Evolutionary conservation across 2,329 filamentous ascomycete species (phyloP).

Genomic region (Dactylellina cionopaga): DNA sequence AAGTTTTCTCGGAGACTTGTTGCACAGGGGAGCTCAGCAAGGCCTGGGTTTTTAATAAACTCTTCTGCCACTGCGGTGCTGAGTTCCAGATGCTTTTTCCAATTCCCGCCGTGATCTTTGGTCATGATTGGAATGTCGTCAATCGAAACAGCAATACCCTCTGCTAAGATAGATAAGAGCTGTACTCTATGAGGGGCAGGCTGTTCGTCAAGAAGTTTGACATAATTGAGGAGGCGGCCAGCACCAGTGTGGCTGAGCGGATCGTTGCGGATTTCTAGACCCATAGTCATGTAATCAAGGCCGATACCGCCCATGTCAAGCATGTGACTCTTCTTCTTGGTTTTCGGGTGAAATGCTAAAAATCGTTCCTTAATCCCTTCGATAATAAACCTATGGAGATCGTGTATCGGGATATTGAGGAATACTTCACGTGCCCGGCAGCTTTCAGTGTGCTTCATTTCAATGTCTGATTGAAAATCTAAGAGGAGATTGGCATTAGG

Average conservation of each 20-base stretch:
- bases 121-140: background rate
- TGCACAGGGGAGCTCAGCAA: background rate
- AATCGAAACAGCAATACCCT: background rate
- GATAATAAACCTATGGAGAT: slow-evolving; percentile 26
- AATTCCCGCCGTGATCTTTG: background rate
- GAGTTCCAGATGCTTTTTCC: background rate
- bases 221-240: slow-evolving; percentile 4
- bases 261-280: too few species aligned
- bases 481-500: slow-evolving; percentile 23
- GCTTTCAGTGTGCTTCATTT: background rate
- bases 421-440: background rate
- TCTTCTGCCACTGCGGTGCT: background rate
- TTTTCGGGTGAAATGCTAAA: background rate
- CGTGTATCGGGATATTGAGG: background rate
- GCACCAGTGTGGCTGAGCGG: too few species aligned
- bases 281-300: too few species aligned
- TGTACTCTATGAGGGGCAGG: slow-evolving; percentile 3
- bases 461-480: slow-evolving; percentile 6
- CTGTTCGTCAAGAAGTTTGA: slow-evolving; percentile 16
- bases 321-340: background rate
- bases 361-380: slow-evolving; percentile 12
- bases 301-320: too few species aligned
- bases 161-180: slow-evolving; percentile 2
- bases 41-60: background rate
- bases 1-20: slow-evolving; percentile 14